Base-by-base conservation (phyloP, 23 red algal genomes). In the Cyanidiococcus yangmingshanensis region DNA sequence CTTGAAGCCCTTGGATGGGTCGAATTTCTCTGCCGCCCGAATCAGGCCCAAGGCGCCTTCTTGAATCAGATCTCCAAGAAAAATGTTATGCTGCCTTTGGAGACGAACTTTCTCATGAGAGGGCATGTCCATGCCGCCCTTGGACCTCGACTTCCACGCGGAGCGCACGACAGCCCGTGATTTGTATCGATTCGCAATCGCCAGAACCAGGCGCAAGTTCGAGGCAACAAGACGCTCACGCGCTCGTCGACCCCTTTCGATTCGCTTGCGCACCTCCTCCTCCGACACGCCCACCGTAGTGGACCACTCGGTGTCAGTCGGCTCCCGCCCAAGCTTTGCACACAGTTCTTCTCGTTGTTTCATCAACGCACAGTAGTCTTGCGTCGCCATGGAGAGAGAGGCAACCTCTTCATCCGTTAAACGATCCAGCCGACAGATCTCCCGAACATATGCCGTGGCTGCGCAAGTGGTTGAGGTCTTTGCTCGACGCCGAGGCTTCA, bases 201-300 rank as follows among this genome's bases (percentile, higher is more conserved):
- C 83, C 30, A 98, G 87, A 17, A 98, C 94, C 32, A 98, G 71
- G 15, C 94, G 88, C 71, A 98, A 59, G 79, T 98, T 98, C 37
- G 88, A 84, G 2, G 82, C 51, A 32, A 98, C 89, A 38, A 98
- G 75, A 17, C 82, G 77, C 38, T 98, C 94, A 80, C 86, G 81
- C 29, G 80, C 79, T 0, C 51, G 34, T 15, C 86, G 58, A 0
- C 79, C 77, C 1, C 79, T 2, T 21, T 68, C 37, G 18, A 98
- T 39, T 31, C 74, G 78, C 33, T 63, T 38, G 0, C 54, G 76
- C 50, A 91, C 85, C 74, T 76, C 80, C 76, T 59, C 35, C 0
- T 21, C 76, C 1, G 79, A 33, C 85, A 81, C 58, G 31, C 75
- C 77, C 0, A 84, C 38, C 0, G 89, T 84, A n/a, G 35, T 41